Base-by-base conservation (phyloP, 306 rosid genomes). In the Trifolium subterraneum region DNA sequence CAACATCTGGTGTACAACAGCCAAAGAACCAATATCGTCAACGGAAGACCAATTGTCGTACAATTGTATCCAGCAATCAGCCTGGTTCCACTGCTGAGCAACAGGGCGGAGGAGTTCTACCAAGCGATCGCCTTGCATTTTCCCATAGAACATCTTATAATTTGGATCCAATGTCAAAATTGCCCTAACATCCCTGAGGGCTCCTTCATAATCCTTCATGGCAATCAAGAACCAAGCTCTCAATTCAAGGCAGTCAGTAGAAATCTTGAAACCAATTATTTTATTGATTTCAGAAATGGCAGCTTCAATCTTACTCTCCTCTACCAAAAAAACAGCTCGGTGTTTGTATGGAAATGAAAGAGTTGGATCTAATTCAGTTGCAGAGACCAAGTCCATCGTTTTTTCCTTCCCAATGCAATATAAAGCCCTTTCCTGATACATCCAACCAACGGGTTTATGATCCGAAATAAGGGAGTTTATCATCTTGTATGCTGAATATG, bases 1-100 rank as follows among this genome's bases (percentile, higher is more conserved):
- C 72, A 92, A 66, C 83, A 79, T 92, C 45, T 86, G 90, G 81
- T 92, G 88, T 64, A 92, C 89, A 70, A 89, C 93, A 81, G 97
- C 93, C 47, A 92, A 81, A 66, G 97, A 92, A 71, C 97, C 97
- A 70, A 92, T 89, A 80, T 92, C 97, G 76, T 89, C 96, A 71
- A 92, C 97, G 64, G 86, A 89, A 60, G 96, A 92, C 97, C 97
- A 92, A 68, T 87, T 76, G 55, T 88, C 93, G 74, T 92, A 83
- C 33, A 92, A 86, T 67, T 89, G 90, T 83, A 92, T 92, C 97
- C 97, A 92, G 82, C 97, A 92, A 83, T 92, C 97, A 70, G 96
- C 97, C 81, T 88, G 92, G 61, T 83, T 79, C 88, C 85, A 83
- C 68, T 88, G 87, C 54, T 82, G 90, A 73, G 79, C 94, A 65